phyloP scores from a whole-genome alignment of 2,329 filamentous ascomycete species.

The Pleomassaria siparia region DNA sequence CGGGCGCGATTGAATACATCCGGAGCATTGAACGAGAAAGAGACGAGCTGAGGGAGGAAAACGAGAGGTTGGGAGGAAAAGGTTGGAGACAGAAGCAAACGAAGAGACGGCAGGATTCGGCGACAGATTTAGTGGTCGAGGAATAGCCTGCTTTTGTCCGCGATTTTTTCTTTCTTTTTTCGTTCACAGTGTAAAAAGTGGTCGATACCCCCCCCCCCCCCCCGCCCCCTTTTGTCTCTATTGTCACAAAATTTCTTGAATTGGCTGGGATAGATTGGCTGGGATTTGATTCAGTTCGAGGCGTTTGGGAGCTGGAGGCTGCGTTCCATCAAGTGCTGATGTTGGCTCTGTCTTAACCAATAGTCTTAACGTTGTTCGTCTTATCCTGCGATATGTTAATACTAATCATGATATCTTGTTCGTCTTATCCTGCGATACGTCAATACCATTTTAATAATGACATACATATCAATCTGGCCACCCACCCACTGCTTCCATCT shows the following conservation, averaged over 20 bases:
- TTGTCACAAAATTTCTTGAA: not conserved
- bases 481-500: no score
- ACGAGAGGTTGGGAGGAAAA: conserved; percentile 22
- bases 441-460: no score
- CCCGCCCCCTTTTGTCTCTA: not conserved
- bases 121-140: not conserved
- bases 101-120: not conserved
- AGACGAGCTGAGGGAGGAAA: conserved; percentile 27
- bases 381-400: no score
- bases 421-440: no score
- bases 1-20: conserved; percentile 38
- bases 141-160: not conserved
- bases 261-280: not conserved
- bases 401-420: no score
- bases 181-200: not conserved
- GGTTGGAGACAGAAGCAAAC: not conserved
- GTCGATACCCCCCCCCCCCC: not conserved
- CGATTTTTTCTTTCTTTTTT: not conserved
- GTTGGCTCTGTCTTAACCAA: not conserved
- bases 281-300: not conserved
- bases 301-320: not conserved
- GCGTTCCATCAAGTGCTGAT: conserved; percentile 8
- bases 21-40: conserved; percentile 31
- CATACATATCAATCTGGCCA: no score
- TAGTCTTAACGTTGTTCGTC: no score